phyloP scores from a whole-genome alignment of 139 green algal genomes.

The Penium margaritaceum region DNA sequence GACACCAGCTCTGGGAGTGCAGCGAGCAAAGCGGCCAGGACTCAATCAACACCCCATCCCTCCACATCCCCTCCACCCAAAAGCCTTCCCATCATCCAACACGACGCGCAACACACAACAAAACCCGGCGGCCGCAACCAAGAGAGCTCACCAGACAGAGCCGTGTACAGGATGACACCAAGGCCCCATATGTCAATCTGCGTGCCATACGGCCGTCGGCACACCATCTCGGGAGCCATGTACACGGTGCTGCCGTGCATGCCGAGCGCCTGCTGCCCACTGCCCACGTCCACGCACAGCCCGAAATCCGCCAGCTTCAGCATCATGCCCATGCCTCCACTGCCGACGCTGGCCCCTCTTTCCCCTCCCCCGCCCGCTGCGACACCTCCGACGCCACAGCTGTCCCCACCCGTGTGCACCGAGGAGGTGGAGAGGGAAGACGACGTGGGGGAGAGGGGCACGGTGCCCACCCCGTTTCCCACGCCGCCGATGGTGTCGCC shows the following conservation, averaged over 20 bases:
- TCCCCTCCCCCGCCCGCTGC: not conserved
- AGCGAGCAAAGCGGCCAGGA: too few species aligned
- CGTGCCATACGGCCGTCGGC: conserved; percentile 61
- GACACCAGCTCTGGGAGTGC: too few species aligned
- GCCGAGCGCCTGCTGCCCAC: conserved; percentile 29
- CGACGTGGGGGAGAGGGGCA: too few species aligned
- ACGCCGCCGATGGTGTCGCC: too few species aligned
- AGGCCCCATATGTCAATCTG: conserved; percentile 85
- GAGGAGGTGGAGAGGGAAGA: too few species aligned
- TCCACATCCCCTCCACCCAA: too few species aligned
- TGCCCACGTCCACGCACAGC: conserved; percentile 76
- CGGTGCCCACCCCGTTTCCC: too few species aligned
- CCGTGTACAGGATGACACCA: conserved; percentile 93
- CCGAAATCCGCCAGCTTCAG: conserved; percentile 92
- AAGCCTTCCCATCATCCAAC: too few species aligned
- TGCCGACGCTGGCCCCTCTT: not conserved
- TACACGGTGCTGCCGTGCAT: conserved; percentile 84
- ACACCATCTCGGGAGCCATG: conserved; percentile 75
- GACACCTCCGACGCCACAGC: too few species aligned
- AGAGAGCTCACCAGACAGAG: conserved; percentile 72
- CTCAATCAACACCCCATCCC: too few species aligned
- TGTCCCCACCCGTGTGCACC: too few species aligned
- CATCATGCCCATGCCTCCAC: not conserved
- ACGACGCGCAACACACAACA: too few species aligned
- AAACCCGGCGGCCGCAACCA: not conserved